A percentile compares a stretch with the other conserved stretches of the same genome.
phyloP scores from a whole-genome alignment of 169 alveolate genomes.

The Besnoitia besnoiti region DNA sequence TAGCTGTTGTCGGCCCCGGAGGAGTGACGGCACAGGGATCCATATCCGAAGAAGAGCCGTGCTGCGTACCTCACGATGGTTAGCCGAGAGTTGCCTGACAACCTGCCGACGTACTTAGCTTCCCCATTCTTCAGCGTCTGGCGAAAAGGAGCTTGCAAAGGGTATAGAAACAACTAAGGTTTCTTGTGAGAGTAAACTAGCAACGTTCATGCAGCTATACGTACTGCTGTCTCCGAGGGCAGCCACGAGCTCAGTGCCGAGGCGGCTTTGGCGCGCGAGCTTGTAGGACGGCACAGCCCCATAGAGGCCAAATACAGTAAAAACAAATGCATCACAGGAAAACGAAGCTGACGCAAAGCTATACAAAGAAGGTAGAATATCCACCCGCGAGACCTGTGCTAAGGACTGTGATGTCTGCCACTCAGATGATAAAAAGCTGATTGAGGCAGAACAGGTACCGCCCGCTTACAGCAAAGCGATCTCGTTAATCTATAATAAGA shows the following conservation, averaged over 20 bases:
- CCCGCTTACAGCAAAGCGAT: background rate
- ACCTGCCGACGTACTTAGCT: background rate
- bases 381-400: too few species aligned
- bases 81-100: background rate
- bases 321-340: background rate
- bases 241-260: constrained; percentile 28
- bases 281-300: background rate
- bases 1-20: background rate
- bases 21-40: background rate
- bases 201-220: background rate
- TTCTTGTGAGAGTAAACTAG: background rate
- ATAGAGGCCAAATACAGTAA: background rate
- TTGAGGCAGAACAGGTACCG: constrained; percentile 21
- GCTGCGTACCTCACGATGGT: constrained; percentile 39
- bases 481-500: background rate
- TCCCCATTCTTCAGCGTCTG: background rate
- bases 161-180: background rate
- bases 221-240: constrained; percentile 11
- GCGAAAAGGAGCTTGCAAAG: constrained; percentile 42
- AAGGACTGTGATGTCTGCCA: too few species aligned
- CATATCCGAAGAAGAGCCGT: background rate
- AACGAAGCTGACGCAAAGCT: constrained; percentile 1
- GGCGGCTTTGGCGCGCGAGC: constrained; percentile 38
- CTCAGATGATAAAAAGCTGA: background rate
- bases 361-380: constrained; percentile 1